Evolutionary conservation across 2,329 filamentous ascomycete genomes (phyloP).

Genomic region (Trichoderma afroharzianum): DNA sequence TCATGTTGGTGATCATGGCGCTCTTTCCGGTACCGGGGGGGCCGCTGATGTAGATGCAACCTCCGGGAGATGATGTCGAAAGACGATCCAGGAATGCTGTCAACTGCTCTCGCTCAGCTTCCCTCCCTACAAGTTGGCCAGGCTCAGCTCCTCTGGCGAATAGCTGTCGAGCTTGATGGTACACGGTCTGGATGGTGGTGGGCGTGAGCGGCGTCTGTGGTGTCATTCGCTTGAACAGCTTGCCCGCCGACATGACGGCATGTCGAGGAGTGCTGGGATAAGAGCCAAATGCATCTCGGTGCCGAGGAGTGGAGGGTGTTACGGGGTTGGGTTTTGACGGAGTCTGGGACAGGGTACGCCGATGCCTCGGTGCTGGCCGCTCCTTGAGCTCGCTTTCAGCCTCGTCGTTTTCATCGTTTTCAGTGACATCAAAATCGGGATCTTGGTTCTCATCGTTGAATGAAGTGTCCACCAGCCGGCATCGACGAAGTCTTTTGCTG

Average conservation of each 20-base stretch:
- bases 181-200: slow-evolving; percentile 67
- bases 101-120: slow-evolving; percentile 64
- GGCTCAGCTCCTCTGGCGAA: slow-evolving; percentile 79
- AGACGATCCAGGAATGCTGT: slow-evolving; percentile 64
- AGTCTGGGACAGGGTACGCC: slow-evolving; percentile 29
- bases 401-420: slow-evolving; percentile 32
- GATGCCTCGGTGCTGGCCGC: slow-evolving; percentile 27
- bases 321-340: slow-evolving; percentile 47
- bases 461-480: slow-evolving; percentile 37
- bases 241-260: slow-evolving; percentile 72
- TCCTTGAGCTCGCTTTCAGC: slow-evolving; percentile 41
- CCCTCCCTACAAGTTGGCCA: slow-evolving; percentile 72
- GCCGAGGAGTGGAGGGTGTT: slow-evolving; percentile 71
- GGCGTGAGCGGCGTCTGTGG: slow-evolving; percentile 72
- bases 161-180: slow-evolving; percentile 80
- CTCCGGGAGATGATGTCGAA: slow-evolving; percentile 57
- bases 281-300: slow-evolving; percentile 71
- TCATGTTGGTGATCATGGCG: slow-evolving; percentile 81
- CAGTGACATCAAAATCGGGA: slow-evolving; percentile 24
- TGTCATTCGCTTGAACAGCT: slow-evolving; percentile 72
- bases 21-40: slow-evolving; percentile 97
- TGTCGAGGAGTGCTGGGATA: slow-evolving; percentile 78
- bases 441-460: slow-evolving; percentile 68
- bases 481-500: slow-evolving; percentile 44
- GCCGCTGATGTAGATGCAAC: slow-evolving; percentile 91